Percentiles rank a stretch among this genome's conserved stretches.
phyloP scores from a whole-genome alignment of 306 rosid genomes.

The Malus fusca region DNA sequence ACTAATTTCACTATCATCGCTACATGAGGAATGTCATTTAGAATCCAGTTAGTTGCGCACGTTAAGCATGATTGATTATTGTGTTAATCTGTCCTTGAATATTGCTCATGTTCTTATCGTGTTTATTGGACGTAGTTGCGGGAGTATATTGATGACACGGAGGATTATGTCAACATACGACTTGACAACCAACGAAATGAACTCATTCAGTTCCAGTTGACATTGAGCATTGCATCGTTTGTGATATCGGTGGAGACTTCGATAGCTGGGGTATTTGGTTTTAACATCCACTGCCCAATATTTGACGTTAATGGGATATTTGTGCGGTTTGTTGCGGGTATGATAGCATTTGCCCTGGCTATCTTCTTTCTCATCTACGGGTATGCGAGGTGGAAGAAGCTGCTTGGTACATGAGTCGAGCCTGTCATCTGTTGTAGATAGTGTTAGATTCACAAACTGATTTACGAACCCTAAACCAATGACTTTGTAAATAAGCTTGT shows the following conservation, averaged over 20 bases:
- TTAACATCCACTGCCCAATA: slow-evolving; percentile 66
- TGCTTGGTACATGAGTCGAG: slow-evolving; percentile 62
- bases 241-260: no score
- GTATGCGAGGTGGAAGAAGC: slow-evolving; percentile 87
- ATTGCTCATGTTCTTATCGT: no score
- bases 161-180: no score
- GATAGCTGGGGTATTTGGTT: slow-evolving; percentile 65
- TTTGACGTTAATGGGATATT: slow-evolving; percentile 38
- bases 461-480: no score
- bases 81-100: no score
- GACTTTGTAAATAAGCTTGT: no score
- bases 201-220: no score
- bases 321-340: slow-evolving; percentile 34
- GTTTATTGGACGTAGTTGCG: no score
- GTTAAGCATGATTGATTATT: background rate
- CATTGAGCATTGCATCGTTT: no score
- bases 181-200: no score
- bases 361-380: slow-evolving; percentile 64
- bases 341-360: slow-evolving; percentile 30
- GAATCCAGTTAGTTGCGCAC: background rate
- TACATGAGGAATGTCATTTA: background rate
- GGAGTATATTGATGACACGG: no score
- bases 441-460: no score
- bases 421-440: background rate
- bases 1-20: background rate